phyloP scores from a whole-genome alignment of 805 yeast species.

The Pichia membranifaciens region DNA sequence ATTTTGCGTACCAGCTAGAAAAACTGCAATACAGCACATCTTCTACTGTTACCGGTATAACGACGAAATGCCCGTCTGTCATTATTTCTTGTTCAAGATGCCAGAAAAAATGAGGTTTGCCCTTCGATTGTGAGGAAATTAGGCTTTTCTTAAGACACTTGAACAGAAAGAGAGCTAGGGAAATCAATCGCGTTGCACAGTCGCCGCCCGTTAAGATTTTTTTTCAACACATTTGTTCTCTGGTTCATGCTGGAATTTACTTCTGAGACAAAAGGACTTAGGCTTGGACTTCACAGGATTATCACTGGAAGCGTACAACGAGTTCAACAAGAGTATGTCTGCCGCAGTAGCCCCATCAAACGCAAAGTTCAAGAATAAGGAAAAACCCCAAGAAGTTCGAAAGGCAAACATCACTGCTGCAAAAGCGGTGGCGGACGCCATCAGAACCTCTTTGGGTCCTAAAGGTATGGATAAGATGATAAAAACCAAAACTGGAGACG shows the following conservation, averaged over 20 bases:
- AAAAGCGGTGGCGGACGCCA: slow-evolving; percentile 91
- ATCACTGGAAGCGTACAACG: too few species aligned
- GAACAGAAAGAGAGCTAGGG: too few species aligned
- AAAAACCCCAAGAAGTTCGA: slow-evolving; percentile 92
- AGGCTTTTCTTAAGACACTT: too few species aligned
- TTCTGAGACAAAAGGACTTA: too few species aligned
- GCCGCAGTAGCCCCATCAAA: slow-evolving; percentile 33
- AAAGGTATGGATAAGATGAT: slow-evolving; percentile 99
- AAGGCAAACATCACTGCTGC: slow-evolving; percentile 87
- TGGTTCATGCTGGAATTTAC: not conserved
- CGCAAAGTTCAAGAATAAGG: slow-evolving; percentile 87
- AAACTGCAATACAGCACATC: slow-evolving; percentile 49
- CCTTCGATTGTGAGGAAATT: too few species aligned
- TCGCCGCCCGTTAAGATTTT: not conserved
- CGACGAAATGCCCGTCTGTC: slow-evolving; percentile 19
- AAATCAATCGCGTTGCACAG: too few species aligned
- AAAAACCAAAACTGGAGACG: slow-evolving; percentile 86
- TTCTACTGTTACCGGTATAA: slow-evolving; percentile 26
- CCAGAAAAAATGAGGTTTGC: too few species aligned
- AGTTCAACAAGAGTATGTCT: slow-evolving; percentile 7
- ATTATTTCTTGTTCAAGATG: not conserved
- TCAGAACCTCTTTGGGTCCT: slow-evolving; percentile 93
- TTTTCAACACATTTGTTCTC: not conserved
- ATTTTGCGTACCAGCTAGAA: slow-evolving; percentile 55
- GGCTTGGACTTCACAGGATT: too few species aligned